Conservation (phyloP, 495 filamentous ascomycete genomes). For the Penicillium parvum region DNA sequence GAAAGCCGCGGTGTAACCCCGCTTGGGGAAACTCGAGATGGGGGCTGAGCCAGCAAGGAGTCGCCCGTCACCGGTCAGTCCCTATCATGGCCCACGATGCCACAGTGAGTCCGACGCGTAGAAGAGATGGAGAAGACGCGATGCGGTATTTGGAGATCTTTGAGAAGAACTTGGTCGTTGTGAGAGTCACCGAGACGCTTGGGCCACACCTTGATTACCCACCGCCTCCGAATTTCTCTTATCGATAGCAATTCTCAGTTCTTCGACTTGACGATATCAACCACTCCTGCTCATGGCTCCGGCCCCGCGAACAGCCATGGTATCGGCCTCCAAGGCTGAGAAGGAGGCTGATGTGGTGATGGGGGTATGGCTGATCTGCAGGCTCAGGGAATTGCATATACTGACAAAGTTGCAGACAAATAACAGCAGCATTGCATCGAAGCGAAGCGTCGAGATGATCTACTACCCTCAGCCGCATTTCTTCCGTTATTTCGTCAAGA, state of each 20-base stretch:
- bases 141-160: conserved; percentile 20
- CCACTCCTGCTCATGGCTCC: conserved; percentile 8
- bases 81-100: conserved; percentile 11
- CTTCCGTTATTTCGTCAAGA: conserved; percentile 82
- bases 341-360: conserved; percentile 65
- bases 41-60: conserved; percentile 17
- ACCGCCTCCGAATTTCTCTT: conserved; percentile 20
- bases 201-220: conserved; percentile 43
- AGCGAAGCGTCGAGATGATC: conserved; percentile 79
- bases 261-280: background rate
- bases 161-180: conserved; percentile 27
- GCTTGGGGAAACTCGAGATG: conserved; percentile 12
- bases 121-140: conserved; percentile 4
- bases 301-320: conserved; percentile 15
- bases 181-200: conserved; percentile 31
- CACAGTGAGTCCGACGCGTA: background rate
- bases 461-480: conserved; percentile 77
- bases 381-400: too few relatives aligned
- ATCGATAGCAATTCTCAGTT: conserved; percentile 13
- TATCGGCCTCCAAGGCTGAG: conserved; percentile 29
- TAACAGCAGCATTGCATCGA: conserved; percentile 84
- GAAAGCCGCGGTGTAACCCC: conserved; percentile 22
- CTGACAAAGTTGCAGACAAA: conserved; percentile 60
- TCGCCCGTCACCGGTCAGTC: conserved; percentile 20
- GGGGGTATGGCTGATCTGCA: conserved; percentile 43